Base-by-base conservation (phyloP, 345 rosid genomes). In the Isatis tinctoria region DNA sequence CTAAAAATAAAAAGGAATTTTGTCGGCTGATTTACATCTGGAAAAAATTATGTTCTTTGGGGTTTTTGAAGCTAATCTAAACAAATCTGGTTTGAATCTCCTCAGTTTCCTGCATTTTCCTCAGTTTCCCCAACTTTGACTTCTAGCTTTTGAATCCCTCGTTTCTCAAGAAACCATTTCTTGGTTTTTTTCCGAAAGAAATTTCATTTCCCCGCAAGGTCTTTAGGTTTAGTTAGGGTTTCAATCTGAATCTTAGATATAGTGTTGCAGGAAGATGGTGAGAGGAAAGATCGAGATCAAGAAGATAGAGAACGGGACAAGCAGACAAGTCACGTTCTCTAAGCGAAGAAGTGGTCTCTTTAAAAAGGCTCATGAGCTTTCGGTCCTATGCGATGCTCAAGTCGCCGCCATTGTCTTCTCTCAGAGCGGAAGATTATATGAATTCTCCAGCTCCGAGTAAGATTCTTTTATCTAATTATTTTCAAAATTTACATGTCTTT, bases 311-410 rank as follows among this genome's bases (percentile, higher is more conserved):
- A 85, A 84, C 24, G 63, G 53, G 10, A 76, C 85, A 8, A 85
- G 86, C 80, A 70, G 89, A 74, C 92, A 85, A 74, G 89, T 84
- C 65, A 85, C 92, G 26, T 87, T 87, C 59, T 84, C 85, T 0
- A 87, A 87, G 78, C 71, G 91, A 30, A 81, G 87, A 65, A 82
- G 37, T 2, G 91, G 91, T 54, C 79, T 87, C 35, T 36, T 87
- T 66, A 85, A 87, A 79, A 87, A 87, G 71, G 92, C 92, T 60
- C 67, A 54, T 60, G 88, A 85, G 86, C 83, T 87, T 49, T 85
- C 92, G 0, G 85, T 87, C 75, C 83, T 87, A 33, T 87, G 89
- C 30, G 91, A 87, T 71, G 91, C 85, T 0, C 86, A 87, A 82
- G 83, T 87, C 17, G 84, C 89, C 1, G 80, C 78, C 53, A 74